phyloP scores from a whole-genome alignment of 2,329 filamentous ascomycete genomes.

The Amauroascus verrucosus region DNA sequence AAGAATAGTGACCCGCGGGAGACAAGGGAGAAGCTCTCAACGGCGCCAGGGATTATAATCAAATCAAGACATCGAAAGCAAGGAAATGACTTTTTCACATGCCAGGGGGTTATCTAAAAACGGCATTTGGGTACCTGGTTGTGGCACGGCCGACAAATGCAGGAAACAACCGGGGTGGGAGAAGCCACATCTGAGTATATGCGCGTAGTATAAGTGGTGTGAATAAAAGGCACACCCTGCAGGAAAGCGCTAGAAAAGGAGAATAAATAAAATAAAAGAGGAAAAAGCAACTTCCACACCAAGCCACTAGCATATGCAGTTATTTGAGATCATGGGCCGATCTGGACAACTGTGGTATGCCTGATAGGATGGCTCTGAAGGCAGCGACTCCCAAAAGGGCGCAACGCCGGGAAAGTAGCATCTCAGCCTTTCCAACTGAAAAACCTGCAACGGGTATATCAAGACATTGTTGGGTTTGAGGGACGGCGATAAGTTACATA shows the following conservation, averaged over 20 bases:
- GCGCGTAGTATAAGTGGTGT: background rate
- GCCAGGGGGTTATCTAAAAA: background rate
- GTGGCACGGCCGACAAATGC: background rate
- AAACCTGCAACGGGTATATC: too few species aligned
- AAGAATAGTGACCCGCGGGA: background rate
- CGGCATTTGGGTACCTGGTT: background rate
- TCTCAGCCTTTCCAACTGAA: background rate
- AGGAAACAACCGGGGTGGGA: background rate
- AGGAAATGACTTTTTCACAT: background rate
- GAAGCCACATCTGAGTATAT: background rate
- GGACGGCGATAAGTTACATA: too few species aligned
- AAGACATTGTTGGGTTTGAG: too few species aligned
- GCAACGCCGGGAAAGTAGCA: background rate
- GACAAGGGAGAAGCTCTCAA: conserved; percentile 3
- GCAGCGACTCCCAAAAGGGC: background rate
- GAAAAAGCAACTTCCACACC: background rate
- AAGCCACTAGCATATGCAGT: background rate
- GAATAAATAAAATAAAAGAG: background rate
- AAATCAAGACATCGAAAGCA: conserved; percentile 2
- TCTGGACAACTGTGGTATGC: background rate
- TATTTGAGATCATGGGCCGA: background rate
- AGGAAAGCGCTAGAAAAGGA: background rate
- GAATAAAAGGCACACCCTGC: background rate
- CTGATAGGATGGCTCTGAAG: background rate
- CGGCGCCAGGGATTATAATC: conserved; percentile 2